Percentiles rank a stretch among this genome's conserved stretches.
phyloP scores from a whole-genome alignment of 805 yeast genomes.

The Metschnikowia henanensis region DNA sequence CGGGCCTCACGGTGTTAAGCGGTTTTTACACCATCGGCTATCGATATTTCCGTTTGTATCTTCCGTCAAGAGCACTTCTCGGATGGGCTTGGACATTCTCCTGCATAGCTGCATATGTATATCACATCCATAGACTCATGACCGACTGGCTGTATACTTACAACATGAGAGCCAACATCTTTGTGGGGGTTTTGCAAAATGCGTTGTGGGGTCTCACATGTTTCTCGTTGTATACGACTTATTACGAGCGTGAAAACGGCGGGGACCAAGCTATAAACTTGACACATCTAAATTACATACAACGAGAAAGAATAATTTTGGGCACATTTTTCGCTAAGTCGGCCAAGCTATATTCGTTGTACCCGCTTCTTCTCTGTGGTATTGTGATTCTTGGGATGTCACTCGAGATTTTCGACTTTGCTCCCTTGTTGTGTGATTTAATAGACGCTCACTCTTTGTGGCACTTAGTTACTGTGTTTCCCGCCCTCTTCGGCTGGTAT shows the following conservation, averaged over 20 bases:
- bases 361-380: slow-evolving; percentile 35
- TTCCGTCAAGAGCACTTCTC: slow-evolving; percentile 20
- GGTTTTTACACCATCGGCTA: slow-evolving; percentile 72
- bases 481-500: slow-evolving; percentile 47
- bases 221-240: slow-evolving; percentile 32
- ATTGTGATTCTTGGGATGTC: slow-evolving; percentile 73
- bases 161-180: slow-evolving; percentile 88
- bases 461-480: slow-evolving; percentile 25
- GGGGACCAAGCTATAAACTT: slow-evolving; percentile 13
- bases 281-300: slow-evolving; percentile 31
- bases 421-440: slow-evolving; percentile 26
- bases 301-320: slow-evolving; percentile 23
- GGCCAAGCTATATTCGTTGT: slow-evolving; percentile 39
- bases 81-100: slow-evolving; percentile 37
- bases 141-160: slow-evolving; percentile 88
- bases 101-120: slow-evolving; percentile 52
- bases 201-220: slow-evolving; percentile 32
- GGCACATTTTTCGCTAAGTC: slow-evolving; percentile 35
- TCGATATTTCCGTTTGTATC: slow-evolving; percentile 62
- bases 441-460: slow-evolving; percentile 23
- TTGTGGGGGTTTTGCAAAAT: slow-evolving; percentile 77
- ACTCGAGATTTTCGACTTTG: slow-evolving; percentile 87
- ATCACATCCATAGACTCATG: slow-evolving; percentile 66
- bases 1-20: slow-evolving; percentile 81
- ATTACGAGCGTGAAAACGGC: slow-evolving; percentile 26